Percentiles rank a stretch among this genome's conserved stretches.
Evolutionary conservation across 306 rosid species (phyloP).

Genomic region (Corylus avellana): DNA sequence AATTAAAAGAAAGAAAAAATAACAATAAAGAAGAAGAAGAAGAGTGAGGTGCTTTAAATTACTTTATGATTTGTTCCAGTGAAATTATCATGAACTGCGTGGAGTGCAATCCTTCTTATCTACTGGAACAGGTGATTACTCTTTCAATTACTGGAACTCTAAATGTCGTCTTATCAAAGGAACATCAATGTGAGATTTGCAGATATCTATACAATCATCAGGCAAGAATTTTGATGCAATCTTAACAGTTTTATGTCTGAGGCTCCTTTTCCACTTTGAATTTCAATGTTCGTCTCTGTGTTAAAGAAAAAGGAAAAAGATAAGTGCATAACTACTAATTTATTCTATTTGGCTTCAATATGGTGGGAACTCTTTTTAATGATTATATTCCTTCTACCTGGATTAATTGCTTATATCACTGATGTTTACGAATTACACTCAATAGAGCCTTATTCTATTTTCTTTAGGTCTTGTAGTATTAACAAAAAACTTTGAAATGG

Average conservation of each 20-base stretch:
- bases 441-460: not conserved
- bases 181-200: constrained; percentile 71
- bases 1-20: not conserved
- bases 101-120: not conserved
- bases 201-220: constrained; percentile 86
- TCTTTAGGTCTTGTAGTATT: not conserved
- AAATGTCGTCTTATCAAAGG: constrained; percentile 66
- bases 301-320: not conserved
- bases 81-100: not conserved
- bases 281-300: not conserved
- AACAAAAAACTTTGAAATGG: not conserved
- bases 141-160: constrained; percentile 74
- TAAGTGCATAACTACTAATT: not conserved
- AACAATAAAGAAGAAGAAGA: not conserved
- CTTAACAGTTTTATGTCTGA: constrained; percentile 6
- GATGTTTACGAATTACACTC: not conserved
- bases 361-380: not conserved
- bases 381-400: not conserved
- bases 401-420: not conserved
- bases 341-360: not conserved
- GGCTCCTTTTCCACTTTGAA: not conserved
- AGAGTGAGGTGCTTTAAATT: not conserved
- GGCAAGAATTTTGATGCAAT: constrained; percentile 33
- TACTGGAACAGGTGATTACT: constrained; percentile 52
- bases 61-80: not conserved